Conservation (phyloP, 257 asterid species). For the Linaria vulgaris region DNA sequence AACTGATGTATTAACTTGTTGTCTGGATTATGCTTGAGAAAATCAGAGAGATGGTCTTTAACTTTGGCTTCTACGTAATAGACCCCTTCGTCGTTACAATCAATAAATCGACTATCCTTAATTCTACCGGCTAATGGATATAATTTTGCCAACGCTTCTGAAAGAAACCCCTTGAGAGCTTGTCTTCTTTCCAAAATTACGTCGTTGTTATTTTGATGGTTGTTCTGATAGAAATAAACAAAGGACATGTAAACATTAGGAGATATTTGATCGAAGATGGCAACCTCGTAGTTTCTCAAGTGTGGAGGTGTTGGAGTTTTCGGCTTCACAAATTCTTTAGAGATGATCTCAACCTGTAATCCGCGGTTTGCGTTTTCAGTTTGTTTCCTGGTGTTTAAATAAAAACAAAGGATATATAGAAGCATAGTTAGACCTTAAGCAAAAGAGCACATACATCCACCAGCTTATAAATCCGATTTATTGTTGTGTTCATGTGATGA, state of each 20-base stretch:
- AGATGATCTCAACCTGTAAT: not conserved
- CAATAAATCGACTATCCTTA: not conserved
- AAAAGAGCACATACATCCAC: no score
- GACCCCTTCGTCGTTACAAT: constrained; percentile 1
- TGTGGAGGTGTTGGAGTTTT: not conserved
- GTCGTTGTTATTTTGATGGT: not conserved
- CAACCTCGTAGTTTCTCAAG: not conserved
- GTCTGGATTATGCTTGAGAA: not conserved
- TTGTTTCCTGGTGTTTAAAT: not conserved
- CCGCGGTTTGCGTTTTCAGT: not conserved
- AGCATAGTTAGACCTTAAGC: no score
- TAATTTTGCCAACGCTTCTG: not conserved
- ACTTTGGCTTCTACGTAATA: not conserved
- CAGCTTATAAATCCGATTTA: no score
- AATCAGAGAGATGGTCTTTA: not conserved
- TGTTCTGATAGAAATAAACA: not conserved
- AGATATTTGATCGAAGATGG: not conserved
- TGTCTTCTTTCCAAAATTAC: not conserved
- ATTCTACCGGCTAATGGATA: not conserved
- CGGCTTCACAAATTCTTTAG: not conserved
- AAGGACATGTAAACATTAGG: not conserved
- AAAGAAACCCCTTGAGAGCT: not conserved
- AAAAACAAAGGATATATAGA: no score
- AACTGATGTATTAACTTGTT: not conserved
- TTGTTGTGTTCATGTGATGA: no score